Evolutionary conservation across 768 basidiomycete genomes (phyloP), one percentile per base, ranked within the genome.

Genomic region (Tremella yokohamensis): DNA sequence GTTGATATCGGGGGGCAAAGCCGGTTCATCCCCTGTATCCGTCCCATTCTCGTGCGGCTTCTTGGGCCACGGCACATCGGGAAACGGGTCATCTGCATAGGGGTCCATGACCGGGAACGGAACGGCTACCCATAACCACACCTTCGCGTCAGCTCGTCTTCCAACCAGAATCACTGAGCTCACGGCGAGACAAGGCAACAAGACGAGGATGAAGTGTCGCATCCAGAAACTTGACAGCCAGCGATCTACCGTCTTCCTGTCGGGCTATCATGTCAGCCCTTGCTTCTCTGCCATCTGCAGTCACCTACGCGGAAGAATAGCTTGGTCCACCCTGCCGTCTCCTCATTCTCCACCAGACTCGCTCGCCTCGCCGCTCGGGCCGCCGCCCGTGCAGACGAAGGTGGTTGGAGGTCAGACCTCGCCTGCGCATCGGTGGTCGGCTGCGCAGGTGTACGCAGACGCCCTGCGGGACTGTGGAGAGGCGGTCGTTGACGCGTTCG

Each of bases 41-140:
- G 24, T 34, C 34, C 34, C 59, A n/a, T 58, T 54, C 18, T 48
- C 58, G 44, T 63, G 61, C 34, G 63, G 60, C 26, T 39, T 44
- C 47, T 54, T 52, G 26, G 57, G 64, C 64, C 58, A 65, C 20
- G 72, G 75, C 24, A 75, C 68, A n/a, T 75, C 68, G 48, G 74
- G 74, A 40, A 76, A 76, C 0, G 76, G 74, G 24, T 63, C 68
- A 50, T 64, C 72, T 50, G 45, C 67, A 58, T 74, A 78, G 18
- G 78, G 77, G 47, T 78, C 77, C 0, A 66, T 66, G 0, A 78
- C 72, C 0, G 79, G 79, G 52, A 80, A 79, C 3, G 79, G 79
- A 0, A 79, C 61, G 1, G 75, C 73, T 11, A 77, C 77, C 79
- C 79, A 80, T 1, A 78, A 22, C 79, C 79, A 79, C 16, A 78